Base-by-base conservation (phyloP, 768 basidiomycete genomes). In the Hypholoma fasciculare region DNA sequence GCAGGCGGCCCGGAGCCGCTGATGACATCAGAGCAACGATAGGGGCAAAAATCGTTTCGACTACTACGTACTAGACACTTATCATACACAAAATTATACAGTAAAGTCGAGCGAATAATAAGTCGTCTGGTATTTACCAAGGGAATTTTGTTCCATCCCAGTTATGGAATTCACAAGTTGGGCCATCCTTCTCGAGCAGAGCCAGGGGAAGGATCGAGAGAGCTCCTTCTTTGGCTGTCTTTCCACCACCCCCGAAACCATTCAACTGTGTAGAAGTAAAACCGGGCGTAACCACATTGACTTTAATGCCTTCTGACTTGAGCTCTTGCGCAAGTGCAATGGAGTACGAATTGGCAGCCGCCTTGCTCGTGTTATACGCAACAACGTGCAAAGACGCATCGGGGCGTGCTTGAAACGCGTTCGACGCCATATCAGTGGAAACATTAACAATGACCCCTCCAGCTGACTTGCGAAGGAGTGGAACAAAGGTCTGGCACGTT, bases 331-430 rank as follows among this genome's bases (percentile, higher is more conserved):
- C 85, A n/a, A 90, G 73, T 1, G 81, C 82, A 57, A 83, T 84
- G 0, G 79, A 74, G 50, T 89, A 82, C 43, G 81, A 80, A 47
- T 86, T 84, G 0, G 82, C 84, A 7, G 89, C 89, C 0, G 83
- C 87, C 72, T 90, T 90, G 59, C 83, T 86, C 1, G 87, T 84
- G 63, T 89, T 89, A 67, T 89, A 90, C 7, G 78, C 79, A 26
- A 75, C 72, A 19, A 71, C 53, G 63, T 79, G 76, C 13, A 75
- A 58, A 20, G 40, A 13, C 2, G 70, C 63, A 27, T 74, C 61
- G 3, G 71, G 68, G 19, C 63, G 57, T 7, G 78, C 71, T 63
- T 76, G 74, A 43, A 56, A 55, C 0, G 67, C 54, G 64, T 79
- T 82, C 19, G 78, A 80, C 1, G 77, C 75, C 77, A 82, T 78